Conservation (phyloP, 2,329 filamentous ascomycete genomes). For the Colletotrichum tofieldiae region DNA sequence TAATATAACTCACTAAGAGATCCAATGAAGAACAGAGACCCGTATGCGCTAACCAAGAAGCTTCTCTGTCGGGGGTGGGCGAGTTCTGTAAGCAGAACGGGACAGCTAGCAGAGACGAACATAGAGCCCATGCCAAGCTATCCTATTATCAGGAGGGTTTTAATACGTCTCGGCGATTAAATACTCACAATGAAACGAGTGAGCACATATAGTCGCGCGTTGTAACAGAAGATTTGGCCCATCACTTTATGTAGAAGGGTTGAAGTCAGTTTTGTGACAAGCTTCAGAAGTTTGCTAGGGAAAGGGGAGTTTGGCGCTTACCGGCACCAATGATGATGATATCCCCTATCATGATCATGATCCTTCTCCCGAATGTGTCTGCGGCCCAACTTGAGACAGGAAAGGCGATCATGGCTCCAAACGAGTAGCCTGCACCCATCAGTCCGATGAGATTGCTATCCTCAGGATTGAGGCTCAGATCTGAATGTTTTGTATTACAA, state of each 20-base stretch:
- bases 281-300: not conserved
- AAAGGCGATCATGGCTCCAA: slow-evolving; percentile 15
- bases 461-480: slow-evolving; percentile 6
- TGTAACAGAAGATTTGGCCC: slow-evolving; percentile 17
- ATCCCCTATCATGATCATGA: slow-evolving; percentile 21
- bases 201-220: slow-evolving; percentile 4
- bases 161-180: not conserved
- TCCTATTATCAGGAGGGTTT: not conserved
- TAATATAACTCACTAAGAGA: not conserved
- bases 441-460: slow-evolving; percentile 15
- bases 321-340: slow-evolving; percentile 13
- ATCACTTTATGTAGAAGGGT: not conserved
- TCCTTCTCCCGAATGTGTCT: slow-evolving; percentile 12
- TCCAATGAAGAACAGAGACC: slow-evolving; percentile 18
- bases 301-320: not conserved
- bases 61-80: slow-evolving; percentile 24
- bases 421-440: slow-evolving; percentile 14
- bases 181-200: slow-evolving; percentile 21
- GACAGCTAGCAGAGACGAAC: slow-evolving; percentile 1
- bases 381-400: not conserved
- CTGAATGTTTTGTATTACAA: not conserved
- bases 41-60: not conserved
- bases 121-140: slow-evolving; percentile 14
- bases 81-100: slow-evolving; percentile 13
- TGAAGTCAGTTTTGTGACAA: not conserved